These are phyloP conservation scores for Oryza officinalis DNA, from an alignment of 176 grass and related monocot genomes.

Conservation along the genomic window DNA sequence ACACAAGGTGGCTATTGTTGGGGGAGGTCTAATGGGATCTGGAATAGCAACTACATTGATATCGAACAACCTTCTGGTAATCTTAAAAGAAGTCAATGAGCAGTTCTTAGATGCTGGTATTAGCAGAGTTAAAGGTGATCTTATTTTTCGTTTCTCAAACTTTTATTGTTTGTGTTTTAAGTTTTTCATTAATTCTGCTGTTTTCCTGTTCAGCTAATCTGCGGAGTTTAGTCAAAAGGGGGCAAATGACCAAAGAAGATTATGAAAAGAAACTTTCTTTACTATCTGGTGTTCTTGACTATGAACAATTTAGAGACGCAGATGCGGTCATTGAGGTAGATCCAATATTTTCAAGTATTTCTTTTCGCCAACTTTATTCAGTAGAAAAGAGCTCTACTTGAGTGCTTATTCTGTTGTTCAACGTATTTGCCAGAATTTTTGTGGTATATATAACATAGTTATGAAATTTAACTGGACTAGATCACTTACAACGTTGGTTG, in stretches of 20 bases:
- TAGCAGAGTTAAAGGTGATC: slow-evolving; percentile 74
- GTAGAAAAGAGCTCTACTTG: not conserved
- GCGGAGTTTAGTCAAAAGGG: slow-evolving; percentile 65
- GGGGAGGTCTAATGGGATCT: slow-evolving; percentile 82
- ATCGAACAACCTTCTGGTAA: slow-evolving; percentile 59
- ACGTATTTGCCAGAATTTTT: slow-evolving; percentile 8
- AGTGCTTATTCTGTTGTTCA: not conserved
- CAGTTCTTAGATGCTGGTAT: slow-evolving; percentile 59
- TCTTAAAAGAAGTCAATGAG: slow-evolving; percentile 86
- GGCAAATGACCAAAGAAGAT: slow-evolving; percentile 55
- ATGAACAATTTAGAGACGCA: slow-evolving; percentile 74
- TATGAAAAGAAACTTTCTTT: slow-evolving; percentile 65
- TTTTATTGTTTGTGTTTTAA: slow-evolving; percentile 18
- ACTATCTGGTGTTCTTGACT: slow-evolving; percentile 78
- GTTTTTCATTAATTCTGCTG: slow-evolving; percentile 12
- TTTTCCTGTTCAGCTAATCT: slow-evolving; percentile 66
- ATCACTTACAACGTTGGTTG: not conserved
- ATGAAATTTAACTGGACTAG: not conserved
- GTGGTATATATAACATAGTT: slow-evolving; percentile 17
- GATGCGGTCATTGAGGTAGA: slow-evolving; percentile 84
- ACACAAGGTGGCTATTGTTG: slow-evolving; percentile 67
- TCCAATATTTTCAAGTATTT: not conserved
- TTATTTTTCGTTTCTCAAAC: not conserved
- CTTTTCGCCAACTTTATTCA: slow-evolving; percentile 7
- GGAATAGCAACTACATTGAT: slow-evolving; percentile 82